A percentile compares a stretch with the other conserved stretches of the same genome.
phyloP scores from a whole-genome alignment of 768 basidiomycete genomes.

The Boletellus ananas region DNA sequence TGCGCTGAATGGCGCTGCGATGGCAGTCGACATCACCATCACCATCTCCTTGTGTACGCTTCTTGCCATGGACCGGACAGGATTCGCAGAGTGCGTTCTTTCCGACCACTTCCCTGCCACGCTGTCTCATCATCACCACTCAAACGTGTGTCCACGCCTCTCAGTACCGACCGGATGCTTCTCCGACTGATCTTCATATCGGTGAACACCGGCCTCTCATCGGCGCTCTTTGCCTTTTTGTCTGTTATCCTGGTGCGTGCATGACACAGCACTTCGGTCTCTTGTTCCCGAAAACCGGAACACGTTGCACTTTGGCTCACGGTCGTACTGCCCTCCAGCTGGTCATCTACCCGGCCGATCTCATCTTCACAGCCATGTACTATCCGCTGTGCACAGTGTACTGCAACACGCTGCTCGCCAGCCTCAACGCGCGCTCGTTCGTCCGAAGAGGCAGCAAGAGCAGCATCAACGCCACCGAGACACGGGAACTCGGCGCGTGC shows the following conservation, averaged over 20 bases:
- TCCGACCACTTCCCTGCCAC: not conserved
- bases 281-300: too few relatives aligned
- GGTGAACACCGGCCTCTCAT: conserved; percentile 24
- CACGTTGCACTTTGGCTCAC: too few relatives aligned
- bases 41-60: conserved; percentile 21
- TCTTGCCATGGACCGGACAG: conserved; percentile 23
- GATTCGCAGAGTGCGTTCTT: conserved; percentile 17
- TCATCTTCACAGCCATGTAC: conserved; percentile 24
- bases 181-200: conserved; percentile 24
- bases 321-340: conserved; percentile 6
- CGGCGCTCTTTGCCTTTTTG: conserved; percentile 20
- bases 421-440: conserved; percentile 26
- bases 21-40: conserved; percentile 16
- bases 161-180: conserved; percentile 25
- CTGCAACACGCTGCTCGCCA: conserved; percentile 33
- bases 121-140: not conserved
- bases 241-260: conserved; percentile 18
- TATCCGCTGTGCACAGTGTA: conserved; percentile 33
- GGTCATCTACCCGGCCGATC: conserved; percentile 21
- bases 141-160: not conserved
- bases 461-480: not conserved
- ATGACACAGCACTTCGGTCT: not conserved
- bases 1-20: conserved; percentile 12
- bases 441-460: not conserved
- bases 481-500: not conserved